Conservation (phyloP, 192 early-diverging fungal genomes). For the Backusella luteola region DNA sequence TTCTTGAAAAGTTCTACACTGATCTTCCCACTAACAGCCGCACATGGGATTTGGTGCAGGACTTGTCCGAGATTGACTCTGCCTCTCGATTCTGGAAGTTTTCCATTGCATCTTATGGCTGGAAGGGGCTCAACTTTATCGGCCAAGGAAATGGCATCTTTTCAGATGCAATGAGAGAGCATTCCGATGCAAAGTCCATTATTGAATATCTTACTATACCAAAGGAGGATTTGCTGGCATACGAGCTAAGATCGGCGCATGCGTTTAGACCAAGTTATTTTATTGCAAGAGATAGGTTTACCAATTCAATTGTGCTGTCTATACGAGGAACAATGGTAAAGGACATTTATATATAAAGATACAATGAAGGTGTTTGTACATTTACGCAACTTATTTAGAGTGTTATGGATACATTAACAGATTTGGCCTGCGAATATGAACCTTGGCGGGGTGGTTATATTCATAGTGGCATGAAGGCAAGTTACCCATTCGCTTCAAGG, state of each 20-base stretch:
- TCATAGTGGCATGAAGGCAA: conserved; percentile 68
- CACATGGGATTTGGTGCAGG: conserved; percentile 38
- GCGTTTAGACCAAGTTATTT: conserved; percentile 73
- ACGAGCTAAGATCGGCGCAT: conserved; percentile 62
- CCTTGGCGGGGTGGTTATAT: conserved; percentile 77
- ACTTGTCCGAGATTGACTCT: conserved; percentile 31
- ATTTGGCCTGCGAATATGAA: conserved; percentile 74
- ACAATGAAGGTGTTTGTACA: neutral
- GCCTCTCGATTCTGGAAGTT: conserved; percentile 43
- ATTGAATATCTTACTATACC: conserved; percentile 61
- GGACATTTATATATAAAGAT: neutral
- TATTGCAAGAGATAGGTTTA: conserved; percentile 60
- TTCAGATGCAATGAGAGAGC: conserved; percentile 61
- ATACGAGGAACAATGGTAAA: conserved; percentile 70
- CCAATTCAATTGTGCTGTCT: conserved; percentile 62
- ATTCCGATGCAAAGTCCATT: conserved; percentile 65
- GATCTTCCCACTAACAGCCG: conserved; percentile 35
- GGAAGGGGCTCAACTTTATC: conserved; percentile 71
- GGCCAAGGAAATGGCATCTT: conserved; percentile 66
- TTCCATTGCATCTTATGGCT: conserved; percentile 54
- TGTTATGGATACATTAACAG: conserved; percentile 70
- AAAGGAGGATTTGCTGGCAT: conserved; percentile 62
- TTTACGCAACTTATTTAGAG: conserved; percentile 39
- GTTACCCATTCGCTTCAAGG: neutral
- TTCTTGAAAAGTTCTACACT: conserved; percentile 63